phyloP scores from a whole-genome alignment of 2,329 filamentous ascomycete species.

The Orbilia brochopaga region DNA sequence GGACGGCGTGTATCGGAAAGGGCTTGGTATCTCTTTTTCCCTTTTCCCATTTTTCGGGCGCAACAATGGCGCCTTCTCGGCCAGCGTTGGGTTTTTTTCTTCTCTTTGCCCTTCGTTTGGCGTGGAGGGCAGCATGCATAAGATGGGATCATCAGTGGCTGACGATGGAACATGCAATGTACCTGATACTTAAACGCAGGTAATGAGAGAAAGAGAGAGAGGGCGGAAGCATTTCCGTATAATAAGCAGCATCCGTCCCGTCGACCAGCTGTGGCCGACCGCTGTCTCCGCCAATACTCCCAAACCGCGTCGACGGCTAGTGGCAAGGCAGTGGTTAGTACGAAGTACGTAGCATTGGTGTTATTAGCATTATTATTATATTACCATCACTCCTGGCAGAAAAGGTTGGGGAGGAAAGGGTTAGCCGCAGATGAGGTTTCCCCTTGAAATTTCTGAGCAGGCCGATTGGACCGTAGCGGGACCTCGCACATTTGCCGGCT shows the following conservation, averaged over 20 bases:
- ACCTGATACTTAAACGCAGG: neutral
- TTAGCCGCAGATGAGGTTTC: constrained; percentile 42
- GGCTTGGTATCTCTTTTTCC: constrained; percentile 29
- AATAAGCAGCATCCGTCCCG: neutral
- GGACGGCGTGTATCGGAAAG: constrained; percentile 20
- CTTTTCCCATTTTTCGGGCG: constrained; percentile 10
- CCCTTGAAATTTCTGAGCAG: constrained; percentile 50
- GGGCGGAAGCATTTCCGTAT: neutral
- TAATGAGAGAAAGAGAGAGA: too few species aligned
- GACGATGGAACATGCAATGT: constrained; percentile 9
- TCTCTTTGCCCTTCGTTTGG: neutral
- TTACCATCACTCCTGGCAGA: neutral
- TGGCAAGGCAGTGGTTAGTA: too few species aligned
- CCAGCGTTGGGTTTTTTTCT: too few species aligned
- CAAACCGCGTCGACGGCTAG: constrained; percentile 12
- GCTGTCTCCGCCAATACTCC: neutral
- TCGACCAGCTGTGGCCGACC: neutral
- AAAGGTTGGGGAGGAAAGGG: constrained; percentile 15
- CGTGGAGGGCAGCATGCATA: neutral
- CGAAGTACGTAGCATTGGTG: too few species aligned
- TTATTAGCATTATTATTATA: too few species aligned
- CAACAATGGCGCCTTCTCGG: constrained; percentile 37
- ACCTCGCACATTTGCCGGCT: neutral
- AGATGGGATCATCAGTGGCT: constrained; percentile 11
- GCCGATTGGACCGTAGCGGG: constrained; percentile 6